Percentiles rank a stretch among this genome's conserved stretches.
Conservation (phyloP, 441 rosid genomes). For the Isatis lusitanica region DNA sequence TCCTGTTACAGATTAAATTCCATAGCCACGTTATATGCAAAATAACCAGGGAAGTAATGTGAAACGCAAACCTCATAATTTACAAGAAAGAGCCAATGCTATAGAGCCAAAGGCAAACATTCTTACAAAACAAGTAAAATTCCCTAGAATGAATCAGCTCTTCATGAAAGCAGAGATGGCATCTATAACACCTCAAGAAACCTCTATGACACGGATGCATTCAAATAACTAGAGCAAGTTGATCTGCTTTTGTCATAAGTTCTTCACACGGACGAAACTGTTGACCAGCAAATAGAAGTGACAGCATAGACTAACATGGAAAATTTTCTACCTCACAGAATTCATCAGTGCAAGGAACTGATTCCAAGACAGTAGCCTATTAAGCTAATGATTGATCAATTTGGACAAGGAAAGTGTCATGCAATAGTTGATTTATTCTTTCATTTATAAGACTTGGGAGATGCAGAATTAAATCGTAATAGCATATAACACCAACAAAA, state of each 20-base stretch:
- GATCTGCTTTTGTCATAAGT: neutral
- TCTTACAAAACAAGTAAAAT: neutral
- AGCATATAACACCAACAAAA: neutral
- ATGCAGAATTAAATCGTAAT: neutral
- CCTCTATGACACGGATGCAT: neutral
- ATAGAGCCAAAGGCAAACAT: neutral
- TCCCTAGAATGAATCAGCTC: neutral
- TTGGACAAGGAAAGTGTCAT: neutral
- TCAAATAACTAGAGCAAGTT: neutral
- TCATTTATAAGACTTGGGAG: neutral
- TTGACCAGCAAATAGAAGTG: neutral
- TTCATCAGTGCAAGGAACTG: neutral
- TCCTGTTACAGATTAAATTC: slow-evolving; percentile 49
- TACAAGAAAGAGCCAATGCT: neutral
- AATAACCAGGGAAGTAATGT: neutral
- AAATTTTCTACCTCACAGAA: neutral
- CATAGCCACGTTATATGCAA: neutral
- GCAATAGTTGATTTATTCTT: neutral
- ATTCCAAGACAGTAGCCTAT: neutral
- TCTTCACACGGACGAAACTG: neutral
- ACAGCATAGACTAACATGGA: neutral
- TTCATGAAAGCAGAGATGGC: neutral
- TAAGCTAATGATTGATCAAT: neutral
- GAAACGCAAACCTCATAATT: neutral
- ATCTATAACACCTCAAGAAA: slow-evolving; percentile 2